Evolutionary conservation across 495 filamentous ascomycete genomes (phyloP).

Genomic region (Penicillium roqueforti): DNA sequence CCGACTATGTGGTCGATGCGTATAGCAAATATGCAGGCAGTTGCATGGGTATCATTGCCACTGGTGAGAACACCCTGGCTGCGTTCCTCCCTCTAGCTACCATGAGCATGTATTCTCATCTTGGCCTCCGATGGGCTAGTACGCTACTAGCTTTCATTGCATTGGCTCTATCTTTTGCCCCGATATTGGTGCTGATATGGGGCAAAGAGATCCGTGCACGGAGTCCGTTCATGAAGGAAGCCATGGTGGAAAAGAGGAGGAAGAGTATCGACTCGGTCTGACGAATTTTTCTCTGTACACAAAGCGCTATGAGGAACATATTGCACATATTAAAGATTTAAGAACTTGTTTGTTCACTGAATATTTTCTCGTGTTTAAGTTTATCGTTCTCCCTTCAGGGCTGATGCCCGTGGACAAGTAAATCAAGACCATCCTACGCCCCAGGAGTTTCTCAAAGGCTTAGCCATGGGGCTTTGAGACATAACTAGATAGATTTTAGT

Average conservation of each 20-base stretch:
- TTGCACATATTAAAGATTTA: slow-evolving; percentile 6
- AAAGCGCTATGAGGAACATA: not conserved
- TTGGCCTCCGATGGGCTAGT: slow-evolving; percentile 38
- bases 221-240: slow-evolving; percentile 38
- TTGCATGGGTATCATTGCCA: slow-evolving; percentile 19
- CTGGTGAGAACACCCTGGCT: slow-evolving; percentile 24
- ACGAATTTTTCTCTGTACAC: not conserved
- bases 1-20: slow-evolving; percentile 25
- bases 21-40: slow-evolving; percentile 28
- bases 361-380: not conserved
- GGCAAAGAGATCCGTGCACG: slow-evolving; percentile 26
- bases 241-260: slow-evolving; percentile 25
- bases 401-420: not conserved
- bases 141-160: slow-evolving; percentile 30
- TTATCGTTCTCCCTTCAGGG: not conserved
- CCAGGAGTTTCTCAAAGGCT: not conserved
- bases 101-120: slow-evolving; percentile 28
- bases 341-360: not conserved
- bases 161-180: slow-evolving; percentile 22
- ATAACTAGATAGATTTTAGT: not conserved
- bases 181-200: slow-evolving; percentile 28
- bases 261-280: slow-evolving; percentile 26
- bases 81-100: slow-evolving; percentile 31
- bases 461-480: not conserved
- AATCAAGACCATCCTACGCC: not conserved